These are phyloP conservation scores for Penicillium nucicola DNA, from an alignment of 495 filamentous ascomycete species.

Conservation along the genomic window DNA sequence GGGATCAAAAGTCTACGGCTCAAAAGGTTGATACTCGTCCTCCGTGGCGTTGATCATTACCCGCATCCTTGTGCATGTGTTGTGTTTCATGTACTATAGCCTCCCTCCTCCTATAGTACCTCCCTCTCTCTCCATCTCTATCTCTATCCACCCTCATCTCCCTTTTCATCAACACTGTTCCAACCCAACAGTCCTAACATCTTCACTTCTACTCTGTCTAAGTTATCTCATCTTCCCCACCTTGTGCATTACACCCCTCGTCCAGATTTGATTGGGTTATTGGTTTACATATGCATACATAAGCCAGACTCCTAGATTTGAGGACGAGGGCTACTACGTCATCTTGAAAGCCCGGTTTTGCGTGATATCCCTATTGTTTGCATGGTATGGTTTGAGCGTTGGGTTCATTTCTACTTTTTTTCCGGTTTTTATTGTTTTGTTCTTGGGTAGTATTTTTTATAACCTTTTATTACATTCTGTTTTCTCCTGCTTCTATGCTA, in stretches of 20 bases:
- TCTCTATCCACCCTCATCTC: too few species aligned
- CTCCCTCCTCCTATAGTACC: neutral
- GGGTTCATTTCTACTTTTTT: slow-evolving; percentile 14
- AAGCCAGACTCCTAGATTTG: neutral
- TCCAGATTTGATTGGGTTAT: slow-evolving; percentile 11
- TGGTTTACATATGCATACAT: neutral
- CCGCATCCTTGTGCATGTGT: too few species aligned
- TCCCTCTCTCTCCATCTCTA: neutral
- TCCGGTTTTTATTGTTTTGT: neutral
- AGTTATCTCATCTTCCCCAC: neutral
- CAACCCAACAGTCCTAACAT: slow-evolving; percentile 4
- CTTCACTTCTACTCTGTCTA: slow-evolving; percentile 2
- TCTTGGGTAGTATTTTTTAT: neutral
- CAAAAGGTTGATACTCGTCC: slow-evolving; percentile 34
- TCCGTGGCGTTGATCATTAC: slow-evolving; percentile 26
- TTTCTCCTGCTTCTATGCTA: slow-evolving; percentile 7
- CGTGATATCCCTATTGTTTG: slow-evolving; percentile 33
- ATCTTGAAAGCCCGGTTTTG: slow-evolving; percentile 24
- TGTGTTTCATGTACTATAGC: neutral
- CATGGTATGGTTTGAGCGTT: slow-evolving; percentile 31
- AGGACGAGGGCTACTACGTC: neutral
- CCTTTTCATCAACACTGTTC: neutral
- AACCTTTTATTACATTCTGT: neutral
- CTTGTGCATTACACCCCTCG: slow-evolving; percentile 12
- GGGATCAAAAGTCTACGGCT: slow-evolving; percentile 25